Evolutionary conservation across 129 eudicot species (phyloP), one percentile per base, ranked within the genome.

Genomic region (Daucus carota): DNA sequence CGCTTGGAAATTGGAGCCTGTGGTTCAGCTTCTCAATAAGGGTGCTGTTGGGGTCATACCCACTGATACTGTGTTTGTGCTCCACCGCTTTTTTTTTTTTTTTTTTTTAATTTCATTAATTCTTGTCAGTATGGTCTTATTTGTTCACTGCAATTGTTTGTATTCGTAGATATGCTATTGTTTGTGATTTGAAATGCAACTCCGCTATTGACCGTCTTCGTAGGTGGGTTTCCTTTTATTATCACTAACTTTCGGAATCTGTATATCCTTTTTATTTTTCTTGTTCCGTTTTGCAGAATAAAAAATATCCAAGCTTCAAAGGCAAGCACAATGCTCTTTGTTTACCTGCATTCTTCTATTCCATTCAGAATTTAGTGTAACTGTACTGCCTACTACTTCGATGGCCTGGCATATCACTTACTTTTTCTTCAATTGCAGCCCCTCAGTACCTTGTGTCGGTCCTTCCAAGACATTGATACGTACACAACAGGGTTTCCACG

Each of bases 21-120:
- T 84, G 50, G 86, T 88, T 74, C 87, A 90, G 73, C 98, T 90
- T 73, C 80, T 93, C 63, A 83, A 85, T 73, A 77, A 82, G 52
- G 98, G 98, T 59, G 98, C 97, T 44, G 97, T 93, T 82, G 98
- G 98, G 47, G 98, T 93, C 73, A 93, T 93, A 63, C 98, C 98
- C n/a, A 93, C 98, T 5, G 98, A 93, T 54, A 93, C 98, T 34
- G 89, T 90, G 97, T 93, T 85, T 50, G 90, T 77, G 9, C 4
- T 6, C 3, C 6, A 38, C 6, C 6, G 6, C 41, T 38, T 2
- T 38, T 6, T 2, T 38, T 6, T 38, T 38, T 38, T 38, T 38
- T 3, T 38, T 38, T 38, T 6, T 38, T 38, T 2, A 3, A 38
- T 3, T 38, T 2, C 6, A 16, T n/a, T n/a, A n/a, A n/a, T n/a